phyloP scores from a whole-genome alignment of 2,329 filamentous ascomycete genomes.

The Pseudogymnoascus pannorum region DNA sequence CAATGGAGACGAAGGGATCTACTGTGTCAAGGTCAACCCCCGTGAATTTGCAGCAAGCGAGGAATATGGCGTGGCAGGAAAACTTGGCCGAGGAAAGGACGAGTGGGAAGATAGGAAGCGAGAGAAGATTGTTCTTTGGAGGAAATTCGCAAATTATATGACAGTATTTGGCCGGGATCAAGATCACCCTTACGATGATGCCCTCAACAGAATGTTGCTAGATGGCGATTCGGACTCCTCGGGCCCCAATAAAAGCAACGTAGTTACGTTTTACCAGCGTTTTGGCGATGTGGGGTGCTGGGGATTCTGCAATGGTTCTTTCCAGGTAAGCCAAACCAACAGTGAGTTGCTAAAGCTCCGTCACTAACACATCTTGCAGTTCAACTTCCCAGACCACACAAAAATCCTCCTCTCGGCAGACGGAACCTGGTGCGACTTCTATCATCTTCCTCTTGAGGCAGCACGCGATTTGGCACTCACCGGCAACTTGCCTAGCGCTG shows the following conservation, averaged over 20 bases:
- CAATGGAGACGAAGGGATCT: conserved; percentile 55
- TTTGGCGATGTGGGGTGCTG: conserved; percentile 76
- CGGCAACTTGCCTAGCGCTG: conserved; percentile 62
- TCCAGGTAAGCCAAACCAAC: conserved; percentile 48
- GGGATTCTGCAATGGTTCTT: conserved; percentile 72
- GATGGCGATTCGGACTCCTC: conserved; percentile 27
- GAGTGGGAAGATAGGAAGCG: conserved; percentile 59
- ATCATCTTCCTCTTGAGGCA: conserved; percentile 66
- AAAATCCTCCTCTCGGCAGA: conserved; percentile 72
- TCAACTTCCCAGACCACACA: conserved; percentile 84
- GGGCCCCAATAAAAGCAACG: conserved; percentile 40
- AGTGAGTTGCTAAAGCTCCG: background rate
- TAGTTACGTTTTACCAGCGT: conserved; percentile 75
- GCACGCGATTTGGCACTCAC: conserved; percentile 56
- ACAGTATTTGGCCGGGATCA: conserved; percentile 67
- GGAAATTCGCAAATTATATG: conserved; percentile 71
- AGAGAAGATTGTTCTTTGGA: conserved; percentile 60
- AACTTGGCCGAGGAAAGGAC: conserved; percentile 55
- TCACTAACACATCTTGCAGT: conserved; percentile 38
- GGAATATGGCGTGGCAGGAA: conserved; percentile 52
- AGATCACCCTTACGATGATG: conserved; percentile 42
- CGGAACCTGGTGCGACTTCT: conserved; percentile 71
- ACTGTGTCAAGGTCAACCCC: conserved; percentile 56
- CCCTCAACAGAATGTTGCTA: conserved; percentile 24
- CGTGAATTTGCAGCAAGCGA: conserved; percentile 51